Base-by-base conservation (phyloP, 345 rosid species). In the Triadica sebifera region DNA sequence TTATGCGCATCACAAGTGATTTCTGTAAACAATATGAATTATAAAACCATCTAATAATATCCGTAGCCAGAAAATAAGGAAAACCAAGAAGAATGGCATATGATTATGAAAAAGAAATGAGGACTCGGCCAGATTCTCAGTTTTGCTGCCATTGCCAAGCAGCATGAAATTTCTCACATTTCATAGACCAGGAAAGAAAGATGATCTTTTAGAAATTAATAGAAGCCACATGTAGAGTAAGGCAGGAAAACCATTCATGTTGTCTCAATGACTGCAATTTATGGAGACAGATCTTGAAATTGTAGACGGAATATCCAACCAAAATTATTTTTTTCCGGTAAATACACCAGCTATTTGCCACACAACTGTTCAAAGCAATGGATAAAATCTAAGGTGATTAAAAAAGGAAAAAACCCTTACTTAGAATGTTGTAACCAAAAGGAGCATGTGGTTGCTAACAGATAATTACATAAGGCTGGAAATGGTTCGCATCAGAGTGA, bases 1-100 rank as follows among this genome's bases (percentile, higher is more conserved):
- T 89, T 77, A 86, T 80, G 25, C 98, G 93, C 98, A 95, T 93
- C 77, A 95, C 89, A 60, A 93, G 91, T 55, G 94, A 80, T 91
- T 93, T 95, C 99, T 95, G 92, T 66, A 80, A 86, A 78, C 68
- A 53, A 79, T 41, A 83, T 37, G 39, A 79, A 72, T 41, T 51
- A 39, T 6, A 15, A 60, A 53, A 69, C 24, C 57, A 68, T 50
- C 64, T 64, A 51, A 71, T 0, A 2, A 22, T 49, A 50, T 55
- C 75, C 20, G 20, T 16, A 58, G 2, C 51, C 15, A 34, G 29
- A 24, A 46, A 50, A 55, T n/a, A 25, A 17, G 20, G 22, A 12
- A 34, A 29, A 29, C 34, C 34, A 29, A 29, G 34, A 29, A 29
- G 34, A 29, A 29, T 29, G 2, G 12, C 19, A 4, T 20, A 56